These are phyloP conservation scores for Pseudocercospora fuligena DNA, from an alignment of 2,329 filamentous ascomycete species.

Conservation along the genomic window DNA sequence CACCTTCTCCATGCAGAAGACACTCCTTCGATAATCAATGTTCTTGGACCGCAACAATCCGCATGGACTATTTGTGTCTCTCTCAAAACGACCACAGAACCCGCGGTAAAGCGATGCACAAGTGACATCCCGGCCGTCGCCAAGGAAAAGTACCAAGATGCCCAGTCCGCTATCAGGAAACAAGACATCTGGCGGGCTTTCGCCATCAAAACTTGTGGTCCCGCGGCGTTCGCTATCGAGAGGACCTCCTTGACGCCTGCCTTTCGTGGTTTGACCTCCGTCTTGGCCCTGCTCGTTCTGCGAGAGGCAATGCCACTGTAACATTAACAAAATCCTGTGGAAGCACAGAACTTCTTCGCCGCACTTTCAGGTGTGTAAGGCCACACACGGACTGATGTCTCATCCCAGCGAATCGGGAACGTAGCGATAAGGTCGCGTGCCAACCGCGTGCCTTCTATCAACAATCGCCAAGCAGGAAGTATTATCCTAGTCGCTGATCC, in stretches of 20 bases:
- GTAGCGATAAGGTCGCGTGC: conserved; percentile 28
- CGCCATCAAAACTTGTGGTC: conserved; percentile 4
- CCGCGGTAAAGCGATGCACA: conserved; percentile 7
- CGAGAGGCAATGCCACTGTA: conserved; percentile 26
- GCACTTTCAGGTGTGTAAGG: not conserved
- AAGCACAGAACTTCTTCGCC: conserved; percentile 1
- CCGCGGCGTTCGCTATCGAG: conserved; percentile 20
- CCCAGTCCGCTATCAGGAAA: conserved; percentile 1
- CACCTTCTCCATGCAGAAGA: not conserved
- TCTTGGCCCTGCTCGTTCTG: conserved; percentile 24
- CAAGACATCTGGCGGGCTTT: conserved; percentile 16
- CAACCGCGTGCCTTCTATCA: conserved; percentile 25
- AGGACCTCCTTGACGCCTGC: conserved; percentile 22
- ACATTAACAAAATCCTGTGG: conserved; percentile 20
- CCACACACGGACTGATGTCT: not conserved
- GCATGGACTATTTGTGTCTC: not conserved
- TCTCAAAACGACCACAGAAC: not conserved
- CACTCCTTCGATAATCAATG: not conserved
- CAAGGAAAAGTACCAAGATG: conserved; percentile 8
- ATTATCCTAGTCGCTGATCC: conserved; percentile 26
- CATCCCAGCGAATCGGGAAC: conserved; percentile 14
- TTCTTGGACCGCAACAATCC: not conserved
- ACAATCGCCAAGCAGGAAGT: conserved; percentile 12
- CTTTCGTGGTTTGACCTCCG: conserved; percentile 26
- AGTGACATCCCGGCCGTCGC: not conserved